Evolutionary conservation across 306 rosid genomes (phyloP), one percentile per base, ranked within the genome.

Genomic region (Glycine tomentella): DNA sequence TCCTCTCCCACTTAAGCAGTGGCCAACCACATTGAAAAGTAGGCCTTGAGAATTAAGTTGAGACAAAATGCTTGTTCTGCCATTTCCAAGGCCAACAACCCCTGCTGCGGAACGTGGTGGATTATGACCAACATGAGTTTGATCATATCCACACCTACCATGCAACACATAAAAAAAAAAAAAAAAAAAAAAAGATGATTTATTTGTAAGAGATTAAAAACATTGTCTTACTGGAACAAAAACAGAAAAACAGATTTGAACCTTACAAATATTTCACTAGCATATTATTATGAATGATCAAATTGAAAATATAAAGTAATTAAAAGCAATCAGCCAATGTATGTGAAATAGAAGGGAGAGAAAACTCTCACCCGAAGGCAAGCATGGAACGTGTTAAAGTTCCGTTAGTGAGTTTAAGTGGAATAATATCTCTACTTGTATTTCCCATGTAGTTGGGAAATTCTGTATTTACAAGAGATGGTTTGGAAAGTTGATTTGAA

Each of bases 121-220:
- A 20, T 16, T 80, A 10, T 55, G 11, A 57, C 81, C 83, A 6
- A 59, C 2, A 77, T 64, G 6, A 13, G 14, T 12, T 65, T 87
- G 98, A 83, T 94, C 88, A 84, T 83, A 86, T 67, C 97, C 97
- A 74, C 98, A 92, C 78, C 98, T 94, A 83, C 7, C 72, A 70
- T 79, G 14, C 56, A 59, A 66, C 44, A 38, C 31, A 25, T 20
- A 20, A 20, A 4, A 38, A 4, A 38, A 38, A 38, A 4, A 38
- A n/a, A n/a, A n/a, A 38, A 38, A 38, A 38, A 0, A 36, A 36
- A 0, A 13, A 25, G 31, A 25, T 25, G 31, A 25, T 52, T 17
- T 52, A n/a, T 8, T 55, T 15, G 9, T 15, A 55, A 15, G 61
- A n/a, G 25, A 15, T 16, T 15, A 3, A 53, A 53, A 15, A 53